A percentile compares a stretch with the other conserved stretches of the same genome.
Conservation (phyloP, 257 asterid species). For the Penstemon eatonii region DNA sequence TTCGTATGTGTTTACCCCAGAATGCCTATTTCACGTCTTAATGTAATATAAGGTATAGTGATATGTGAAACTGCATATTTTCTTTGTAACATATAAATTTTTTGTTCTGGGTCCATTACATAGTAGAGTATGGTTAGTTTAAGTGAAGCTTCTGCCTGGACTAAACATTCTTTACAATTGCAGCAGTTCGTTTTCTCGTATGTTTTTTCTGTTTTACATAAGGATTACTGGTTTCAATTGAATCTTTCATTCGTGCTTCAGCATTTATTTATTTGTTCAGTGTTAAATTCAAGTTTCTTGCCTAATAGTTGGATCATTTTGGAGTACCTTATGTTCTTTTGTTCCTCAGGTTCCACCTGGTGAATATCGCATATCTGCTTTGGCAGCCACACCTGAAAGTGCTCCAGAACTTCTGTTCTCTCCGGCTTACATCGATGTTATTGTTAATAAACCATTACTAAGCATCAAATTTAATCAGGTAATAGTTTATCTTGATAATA, state of each 20-base stretch:
- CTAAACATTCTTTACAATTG: too few species aligned
- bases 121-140: too few species aligned
- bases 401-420: constrained; percentile 81
- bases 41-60: too few species aligned
- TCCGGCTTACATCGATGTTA: constrained; percentile 71
- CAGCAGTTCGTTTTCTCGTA: too few species aligned
- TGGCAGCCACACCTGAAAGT: constrained; percentile 76
- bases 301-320: constrained; percentile 19
- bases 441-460: constrained; percentile 62
- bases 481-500: constrained; percentile 22
- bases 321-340: constrained; percentile 27
- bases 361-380: constrained; percentile 88
- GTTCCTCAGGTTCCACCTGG: constrained; percentile 81
- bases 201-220: too few species aligned
- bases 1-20: neutral
- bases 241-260: neutral
- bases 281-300: constrained; percentile 5
- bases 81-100: constrained; percentile 19
- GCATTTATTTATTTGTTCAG: neutral
- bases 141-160: too few species aligned
- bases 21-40: constrained; percentile 8
- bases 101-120: too few species aligned
- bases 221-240: too few species aligned
- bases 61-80: constrained; percentile 6
- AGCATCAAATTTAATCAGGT: constrained; percentile 80